These are phyloP conservation scores for Solanum sejunctum DNA, from an alignment of 257 asterid species.

Conservation along the genomic window DNA sequence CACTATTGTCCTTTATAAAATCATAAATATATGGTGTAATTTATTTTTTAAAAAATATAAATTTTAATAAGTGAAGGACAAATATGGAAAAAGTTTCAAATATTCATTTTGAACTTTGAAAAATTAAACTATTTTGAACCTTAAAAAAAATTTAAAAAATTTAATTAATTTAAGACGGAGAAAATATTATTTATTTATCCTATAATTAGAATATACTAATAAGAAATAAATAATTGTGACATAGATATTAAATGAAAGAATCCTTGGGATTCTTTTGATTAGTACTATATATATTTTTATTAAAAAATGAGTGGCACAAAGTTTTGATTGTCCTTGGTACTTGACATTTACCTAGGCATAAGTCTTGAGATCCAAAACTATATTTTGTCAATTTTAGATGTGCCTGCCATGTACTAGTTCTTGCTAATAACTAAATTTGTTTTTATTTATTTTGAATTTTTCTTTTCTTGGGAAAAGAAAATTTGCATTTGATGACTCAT, in stretches of 20 bases:
- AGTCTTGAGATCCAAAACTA: not conserved
- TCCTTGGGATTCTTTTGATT: not conserved
- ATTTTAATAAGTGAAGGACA: too few species aligned
- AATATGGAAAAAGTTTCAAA: too few species aligned
- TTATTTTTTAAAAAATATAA: too few species aligned
- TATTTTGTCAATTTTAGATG: not conserved
- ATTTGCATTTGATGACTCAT: not conserved
- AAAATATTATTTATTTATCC: not conserved
- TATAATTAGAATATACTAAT: not conserved
- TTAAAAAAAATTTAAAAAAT: too few species aligned
- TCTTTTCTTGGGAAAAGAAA: not conserved
- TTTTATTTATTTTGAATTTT: not conserved
- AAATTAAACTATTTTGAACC: too few species aligned
- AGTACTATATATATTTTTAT: not conserved
- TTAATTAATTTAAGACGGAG: too few species aligned
- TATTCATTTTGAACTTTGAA: too few species aligned
- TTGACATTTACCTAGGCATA: not conserved
- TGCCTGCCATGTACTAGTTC: not conserved
- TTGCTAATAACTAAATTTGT: not conserved
- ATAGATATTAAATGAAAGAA: not conserved
- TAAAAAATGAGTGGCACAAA: not conserved
- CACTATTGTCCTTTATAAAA: too few species aligned
- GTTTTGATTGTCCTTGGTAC: not conserved
- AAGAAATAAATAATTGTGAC: not conserved
- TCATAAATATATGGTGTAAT: too few species aligned